These are phyloP conservation scores for Fusarium setosum DNA, from an alignment of 2,329 filamentous ascomycete species.

Conservation along the genomic window DNA sequence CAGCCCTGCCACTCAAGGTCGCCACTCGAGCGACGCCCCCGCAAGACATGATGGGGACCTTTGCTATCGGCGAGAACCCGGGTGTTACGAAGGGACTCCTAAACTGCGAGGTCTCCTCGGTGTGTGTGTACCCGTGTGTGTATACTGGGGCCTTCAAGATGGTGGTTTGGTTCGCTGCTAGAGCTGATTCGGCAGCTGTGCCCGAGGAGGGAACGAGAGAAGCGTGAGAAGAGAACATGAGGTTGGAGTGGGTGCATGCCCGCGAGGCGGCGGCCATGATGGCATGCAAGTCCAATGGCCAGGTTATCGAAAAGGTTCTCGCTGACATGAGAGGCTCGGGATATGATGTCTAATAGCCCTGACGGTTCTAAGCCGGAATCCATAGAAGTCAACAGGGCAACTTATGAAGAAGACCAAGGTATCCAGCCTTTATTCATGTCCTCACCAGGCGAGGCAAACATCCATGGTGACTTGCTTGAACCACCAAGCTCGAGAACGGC, in stretches of 20 bases:
- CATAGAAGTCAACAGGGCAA: too few relatives aligned
- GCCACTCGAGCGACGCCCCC: conserved; percentile 56
- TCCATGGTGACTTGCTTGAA: too few relatives aligned
- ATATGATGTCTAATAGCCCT: conserved; percentile 35
- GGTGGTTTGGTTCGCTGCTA: conserved; percentile 54
- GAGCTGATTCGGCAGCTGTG: conserved; percentile 41
- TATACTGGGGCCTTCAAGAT: conserved; percentile 51
- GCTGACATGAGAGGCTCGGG: conserved; percentile 41
- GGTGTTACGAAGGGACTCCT: conserved; percentile 44
- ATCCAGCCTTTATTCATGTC: too few relatives aligned
- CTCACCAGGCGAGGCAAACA: not conserved
- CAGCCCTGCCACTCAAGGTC: conserved; percentile 53
- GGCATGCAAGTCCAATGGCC: conserved; percentile 37
- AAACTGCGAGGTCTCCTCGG: conserved; percentile 52
- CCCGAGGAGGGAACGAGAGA: conserved; percentile 45
- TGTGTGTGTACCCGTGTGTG: conserved; percentile 50
- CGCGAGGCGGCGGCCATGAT: conserved; percentile 35
- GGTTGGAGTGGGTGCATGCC: conserved; percentile 41
- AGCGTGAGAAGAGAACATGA: conserved; percentile 42
- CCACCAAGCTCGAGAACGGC: not conserved
- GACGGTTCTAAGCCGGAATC: too few relatives aligned
- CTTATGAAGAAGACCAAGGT: too few relatives aligned
- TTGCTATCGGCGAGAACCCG: not conserved
- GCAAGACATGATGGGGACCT: not conserved
- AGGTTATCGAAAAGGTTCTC: conserved; percentile 43